Evolutionary conservation across 257 asterid genomes (phyloP), one percentile per base, ranked within the genome.

Genomic region (Fraxinus anomala): DNA sequence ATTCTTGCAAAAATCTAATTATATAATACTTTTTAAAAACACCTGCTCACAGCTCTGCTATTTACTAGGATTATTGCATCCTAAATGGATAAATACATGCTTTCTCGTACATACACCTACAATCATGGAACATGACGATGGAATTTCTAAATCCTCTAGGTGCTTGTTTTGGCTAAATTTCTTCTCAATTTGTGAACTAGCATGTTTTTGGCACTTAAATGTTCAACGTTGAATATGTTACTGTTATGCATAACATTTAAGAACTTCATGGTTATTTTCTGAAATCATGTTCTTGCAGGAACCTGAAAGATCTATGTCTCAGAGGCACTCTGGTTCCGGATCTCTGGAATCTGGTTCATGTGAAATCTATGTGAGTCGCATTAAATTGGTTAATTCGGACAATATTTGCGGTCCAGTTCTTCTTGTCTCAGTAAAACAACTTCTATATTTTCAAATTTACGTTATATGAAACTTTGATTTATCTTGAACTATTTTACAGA

Each of bases 311-410:
- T 88, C 86, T 89, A 17, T 76, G 93, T 83, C 87, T 94, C 47
- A 63, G 80, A 65, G 99, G 98, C 66, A 87, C 91, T 71, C 82
- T 94, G 73, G 83, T 90, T 82, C 90, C 98, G 36, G 96, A 89
- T 44, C 82, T 94, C 3, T 90, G 87, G 49, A 68, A 80, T 83
- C 84, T 91, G 67, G 76, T 85, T 85, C 96, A 89, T 65, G 14
- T 89, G 34, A 91, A 87, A 75, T 87, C 89, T 26, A 88, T 91
- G 97, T 94, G 87, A 88, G 94, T 80, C 47, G 14, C 67, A 34
- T 63, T 30, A 47, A 44, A 54, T 42, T 68, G 34, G 74, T 44
- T 70, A 44, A 30, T 73, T 42, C 1, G 16, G 6, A 37, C 39
- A 36, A 13, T 40, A 47, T 7, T 31, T 73, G 26, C 79, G 31